Conservation (phyloP, 192 early-diverging fungal genomes). For the Mortierella hygrophila region DNA sequence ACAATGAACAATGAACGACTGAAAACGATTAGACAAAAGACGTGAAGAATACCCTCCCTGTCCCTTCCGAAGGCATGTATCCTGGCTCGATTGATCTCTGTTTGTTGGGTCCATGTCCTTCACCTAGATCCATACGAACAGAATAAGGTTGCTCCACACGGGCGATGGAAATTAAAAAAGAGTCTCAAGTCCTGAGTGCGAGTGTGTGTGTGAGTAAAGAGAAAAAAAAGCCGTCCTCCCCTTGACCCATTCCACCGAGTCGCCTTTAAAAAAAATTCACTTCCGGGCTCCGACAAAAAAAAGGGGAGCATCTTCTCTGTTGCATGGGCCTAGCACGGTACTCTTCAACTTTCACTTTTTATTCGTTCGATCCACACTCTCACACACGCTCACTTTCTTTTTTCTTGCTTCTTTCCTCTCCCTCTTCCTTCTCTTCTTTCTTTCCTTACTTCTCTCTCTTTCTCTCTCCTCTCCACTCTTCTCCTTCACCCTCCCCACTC, state of each 20-base stretch:
- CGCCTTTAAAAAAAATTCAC: constrained; percentile 44
- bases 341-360: not conserved
- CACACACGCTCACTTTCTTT: not conserved
- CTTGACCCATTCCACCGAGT: constrained; percentile 55
- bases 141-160: constrained; percentile 7
- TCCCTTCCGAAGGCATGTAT: constrained; percentile 25
- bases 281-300: constrained; percentile 26
- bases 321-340: not conserved
- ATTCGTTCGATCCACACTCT: not conserved
- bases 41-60: constrained; percentile 8
- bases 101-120: not conserved
- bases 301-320: constrained; percentile 1
- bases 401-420: constrained; percentile 12
- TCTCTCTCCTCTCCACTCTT: not conserved
- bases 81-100: not conserved
- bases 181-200: not conserved
- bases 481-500: not conserved
- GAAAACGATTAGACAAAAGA: not conserved
- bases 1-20: too few species aligned
- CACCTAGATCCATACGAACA: too few species aligned
- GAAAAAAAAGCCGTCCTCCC: not conserved
- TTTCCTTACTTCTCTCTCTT: constrained; percentile 12
- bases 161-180: not conserved
- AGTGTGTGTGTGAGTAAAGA: not conserved
- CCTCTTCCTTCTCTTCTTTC: constrained; percentile 1